Conservation (phyloP, 1,284 basidiomycete species). For the Psilocybe mexicana region DNA sequence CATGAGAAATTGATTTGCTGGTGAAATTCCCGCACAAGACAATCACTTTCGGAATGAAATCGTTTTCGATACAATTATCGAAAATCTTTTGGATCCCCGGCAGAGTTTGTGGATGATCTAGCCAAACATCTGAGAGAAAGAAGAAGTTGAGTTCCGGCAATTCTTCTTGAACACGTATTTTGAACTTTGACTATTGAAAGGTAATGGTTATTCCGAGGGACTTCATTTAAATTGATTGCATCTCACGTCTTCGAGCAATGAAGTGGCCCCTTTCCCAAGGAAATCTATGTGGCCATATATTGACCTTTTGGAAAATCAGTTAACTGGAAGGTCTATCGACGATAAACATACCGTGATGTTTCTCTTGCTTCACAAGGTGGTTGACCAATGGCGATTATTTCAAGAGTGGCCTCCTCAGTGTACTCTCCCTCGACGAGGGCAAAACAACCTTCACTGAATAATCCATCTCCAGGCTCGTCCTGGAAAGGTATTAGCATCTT, state of each 20-base stretch:
- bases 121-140: slow-evolving; percentile 91
- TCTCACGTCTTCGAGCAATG: slow-evolving; percentile 88
- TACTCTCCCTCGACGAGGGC: slow-evolving; percentile 97
- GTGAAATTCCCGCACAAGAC: slow-evolving; percentile 96
- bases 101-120: slow-evolving; percentile 88
- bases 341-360: slow-evolving; percentile 64
- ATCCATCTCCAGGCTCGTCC: slow-evolving; percentile 92
- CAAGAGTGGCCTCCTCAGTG: slow-evolving; percentile 85
- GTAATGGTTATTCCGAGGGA: not conserved
- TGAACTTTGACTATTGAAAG: slow-evolving; percentile 53
- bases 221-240: not conserved
- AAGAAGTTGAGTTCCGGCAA: slow-evolving; percentile 86
- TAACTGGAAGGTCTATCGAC: not conserved
- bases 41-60: slow-evolving; percentile 84
- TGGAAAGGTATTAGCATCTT: slow-evolving; percentile 31
- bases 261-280: slow-evolving; percentile 88
- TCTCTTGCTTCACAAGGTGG: slow-evolving; percentile 92
- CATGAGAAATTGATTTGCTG: slow-evolving; percentile 76
- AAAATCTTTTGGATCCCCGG: slow-evolving; percentile 82
- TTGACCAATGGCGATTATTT: slow-evolving; percentile 94
- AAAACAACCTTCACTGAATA: slow-evolving; percentile 96
- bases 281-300: slow-evolving; percentile 96
- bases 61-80: slow-evolving; percentile 89
- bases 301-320: slow-evolving; percentile 48
- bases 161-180: slow-evolving; percentile 63